Evolutionary conservation across 2,329 filamentous ascomycete genomes (phyloP).

Genomic region (Colletotrichum tamarilloi): DNA sequence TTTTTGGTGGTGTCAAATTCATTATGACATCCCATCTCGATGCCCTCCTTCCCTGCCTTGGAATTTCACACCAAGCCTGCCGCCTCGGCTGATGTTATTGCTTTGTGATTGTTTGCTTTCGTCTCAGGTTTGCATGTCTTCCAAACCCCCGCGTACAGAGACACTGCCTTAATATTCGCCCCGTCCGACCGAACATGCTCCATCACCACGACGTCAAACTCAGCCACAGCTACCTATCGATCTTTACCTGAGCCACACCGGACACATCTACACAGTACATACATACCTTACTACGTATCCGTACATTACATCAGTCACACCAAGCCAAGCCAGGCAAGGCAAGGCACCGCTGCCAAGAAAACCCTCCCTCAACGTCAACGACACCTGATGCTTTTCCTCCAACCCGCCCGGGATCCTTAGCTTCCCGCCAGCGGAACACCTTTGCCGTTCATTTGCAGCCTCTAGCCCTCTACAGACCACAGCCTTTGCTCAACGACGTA

Average conservation of each 20-base stretch:
- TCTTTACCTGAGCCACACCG: background rate
- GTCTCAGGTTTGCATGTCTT: background rate
- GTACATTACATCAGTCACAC: background rate
- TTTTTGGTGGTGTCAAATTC: background rate
- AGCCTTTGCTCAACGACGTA: background rate
- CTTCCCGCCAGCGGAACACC: background rate
- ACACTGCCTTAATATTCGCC: background rate
- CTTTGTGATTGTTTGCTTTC: background rate
- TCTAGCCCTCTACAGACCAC: too few species aligned
- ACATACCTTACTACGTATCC: background rate
- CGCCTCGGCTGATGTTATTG: background rate
- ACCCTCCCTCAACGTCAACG: conserved; percentile 18
- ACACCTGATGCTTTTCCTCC: conserved; percentile 1
- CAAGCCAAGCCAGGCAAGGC: background rate
- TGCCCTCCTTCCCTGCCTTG: background rate
- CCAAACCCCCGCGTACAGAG: background rate
- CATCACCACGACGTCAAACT: background rate
- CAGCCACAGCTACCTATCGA: background rate
- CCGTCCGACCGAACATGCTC: background rate
- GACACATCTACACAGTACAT: background rate
- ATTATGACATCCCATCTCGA: background rate
- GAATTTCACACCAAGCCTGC: background rate
- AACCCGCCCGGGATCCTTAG: conserved; percentile 3
- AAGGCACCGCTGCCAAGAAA: conserved; percentile 16
- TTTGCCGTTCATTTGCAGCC: background rate